Evolutionary conservation across 306 rosid genomes (phyloP).

Genomic region (Prunus mume): DNA sequence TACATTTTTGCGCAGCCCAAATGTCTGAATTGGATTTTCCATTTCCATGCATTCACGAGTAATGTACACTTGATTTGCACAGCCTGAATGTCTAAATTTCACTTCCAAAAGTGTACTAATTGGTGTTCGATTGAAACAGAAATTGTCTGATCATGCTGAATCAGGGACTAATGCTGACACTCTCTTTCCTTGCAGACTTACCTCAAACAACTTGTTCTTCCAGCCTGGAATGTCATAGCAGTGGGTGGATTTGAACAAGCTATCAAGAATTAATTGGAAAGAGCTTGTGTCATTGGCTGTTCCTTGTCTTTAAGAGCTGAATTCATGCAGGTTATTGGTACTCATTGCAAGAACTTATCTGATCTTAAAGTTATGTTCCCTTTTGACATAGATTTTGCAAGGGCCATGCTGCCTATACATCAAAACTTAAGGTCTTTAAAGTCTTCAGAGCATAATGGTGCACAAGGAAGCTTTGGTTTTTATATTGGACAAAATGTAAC

Average conservation of each 20-base stretch:
- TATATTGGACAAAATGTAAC: background rate
- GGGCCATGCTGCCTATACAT: background rate
- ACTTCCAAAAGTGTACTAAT: background rate
- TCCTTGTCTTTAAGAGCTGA: background rate
- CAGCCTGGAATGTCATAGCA: background rate
- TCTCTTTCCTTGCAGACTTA: constrained; percentile 9
- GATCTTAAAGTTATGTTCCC: background rate
- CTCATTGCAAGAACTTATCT: constrained; percentile 19
- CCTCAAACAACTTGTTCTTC: constrained; percentile 32
- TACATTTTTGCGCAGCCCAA: too few species aligned
- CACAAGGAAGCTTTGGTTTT: constrained; percentile 3
- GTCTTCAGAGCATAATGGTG: constrained; percentile 2
- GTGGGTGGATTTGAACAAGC: background rate
- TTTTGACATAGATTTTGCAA: background rate
- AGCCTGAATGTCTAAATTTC: constrained; percentile 8
- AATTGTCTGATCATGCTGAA: background rate
- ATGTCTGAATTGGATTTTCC: background rate
- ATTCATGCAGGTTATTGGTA: background rate
- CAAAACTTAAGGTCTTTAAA: constrained; percentile 19
- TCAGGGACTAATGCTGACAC: background rate
- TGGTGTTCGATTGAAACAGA: background rate
- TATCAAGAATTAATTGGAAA: constrained; percentile 19
- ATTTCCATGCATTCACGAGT: background rate
- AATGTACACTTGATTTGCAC: background rate
- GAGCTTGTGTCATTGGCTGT: constrained; percentile 33